Percentiles rank a stretch among this genome's conserved stretches.
These are phyloP conservation scores for Papiliotrema terrestris DNA, from an alignment of 1,284 basidiomycete species.

Conservation along the genomic window DNA sequence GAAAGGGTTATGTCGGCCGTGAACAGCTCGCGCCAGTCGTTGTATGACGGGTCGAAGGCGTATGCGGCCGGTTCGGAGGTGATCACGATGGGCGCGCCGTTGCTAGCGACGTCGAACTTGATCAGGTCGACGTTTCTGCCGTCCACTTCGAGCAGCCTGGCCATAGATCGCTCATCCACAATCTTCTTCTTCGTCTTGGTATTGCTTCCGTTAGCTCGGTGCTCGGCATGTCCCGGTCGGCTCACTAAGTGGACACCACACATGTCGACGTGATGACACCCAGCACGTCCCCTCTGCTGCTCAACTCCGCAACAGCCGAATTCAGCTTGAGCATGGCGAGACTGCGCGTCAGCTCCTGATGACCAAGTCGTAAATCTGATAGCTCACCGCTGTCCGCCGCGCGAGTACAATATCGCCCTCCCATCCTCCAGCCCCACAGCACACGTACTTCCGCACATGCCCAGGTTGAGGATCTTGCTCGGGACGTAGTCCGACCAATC, in stretches of 20 bases:
- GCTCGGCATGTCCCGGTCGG: constrained; percentile 3
- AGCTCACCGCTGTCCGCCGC: neutral
- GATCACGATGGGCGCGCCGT: constrained; percentile 71
- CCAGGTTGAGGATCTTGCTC: constrained; percentile 62
- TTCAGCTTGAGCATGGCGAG: constrained; percentile 73
- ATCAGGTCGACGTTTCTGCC: constrained; percentile 34
- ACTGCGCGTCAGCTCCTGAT: constrained; percentile 18
- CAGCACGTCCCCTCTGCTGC: constrained; percentile 61
- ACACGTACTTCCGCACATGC: constrained; percentile 64
- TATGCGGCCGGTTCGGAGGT: constrained; percentile 70
- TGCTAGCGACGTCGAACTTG: constrained; percentile 61
- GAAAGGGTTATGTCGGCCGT: constrained; percentile 78
- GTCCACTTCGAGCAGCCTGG: constrained; percentile 54
- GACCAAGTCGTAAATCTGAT: neutral
- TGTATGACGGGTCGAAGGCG: constrained; percentile 62
- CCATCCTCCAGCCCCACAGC: constrained; percentile 76
- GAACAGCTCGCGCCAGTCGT: constrained; percentile 57
- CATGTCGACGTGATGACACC: constrained; percentile 69
- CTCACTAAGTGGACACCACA: constrained; percentile 69
- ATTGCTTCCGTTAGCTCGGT: constrained; percentile 39
- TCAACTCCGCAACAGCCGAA: constrained; percentile 64
- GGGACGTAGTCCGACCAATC: constrained; percentile 87
- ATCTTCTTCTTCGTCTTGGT: neutral
- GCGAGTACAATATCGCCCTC: constrained; percentile 49
- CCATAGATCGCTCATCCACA: constrained; percentile 50